Conservation (phyloP, 768 basidiomycete genomes). For the Suillus americanus region DNA sequence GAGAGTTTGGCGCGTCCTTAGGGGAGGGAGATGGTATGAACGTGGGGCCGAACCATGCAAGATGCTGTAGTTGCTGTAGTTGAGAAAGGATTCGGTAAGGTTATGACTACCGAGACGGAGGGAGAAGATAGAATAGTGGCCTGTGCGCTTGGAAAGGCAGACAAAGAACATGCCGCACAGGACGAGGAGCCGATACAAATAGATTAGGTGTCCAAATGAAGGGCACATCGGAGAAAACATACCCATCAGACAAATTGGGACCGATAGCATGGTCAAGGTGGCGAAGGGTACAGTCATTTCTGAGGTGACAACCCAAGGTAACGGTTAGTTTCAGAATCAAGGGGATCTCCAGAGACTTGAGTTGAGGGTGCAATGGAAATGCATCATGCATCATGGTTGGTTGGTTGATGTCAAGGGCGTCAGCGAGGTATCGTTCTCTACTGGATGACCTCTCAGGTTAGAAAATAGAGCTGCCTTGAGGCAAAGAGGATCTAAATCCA, state of each 20-base stretch:
- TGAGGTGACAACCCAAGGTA: neutral
- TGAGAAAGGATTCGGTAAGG: neutral
- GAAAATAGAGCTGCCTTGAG: neutral
- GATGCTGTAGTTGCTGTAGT: neutral
- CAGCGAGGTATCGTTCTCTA: neutral
- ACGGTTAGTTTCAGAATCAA: constrained; percentile 1
- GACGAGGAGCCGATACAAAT: neutral
- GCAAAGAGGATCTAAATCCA: neutral
- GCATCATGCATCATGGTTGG: neutral
- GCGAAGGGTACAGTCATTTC: neutral
- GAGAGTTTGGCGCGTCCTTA: neutral
- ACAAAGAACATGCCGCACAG: neutral
- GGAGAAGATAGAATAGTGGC: neutral
- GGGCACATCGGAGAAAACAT: neutral
- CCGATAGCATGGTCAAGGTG: neutral
- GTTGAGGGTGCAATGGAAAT: neutral
- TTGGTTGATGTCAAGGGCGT: neutral
- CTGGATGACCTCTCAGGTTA: neutral
- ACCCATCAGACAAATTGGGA: neutral
- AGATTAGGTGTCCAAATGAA: neutral
- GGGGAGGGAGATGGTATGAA: neutral
- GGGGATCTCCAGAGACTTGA: neutral
- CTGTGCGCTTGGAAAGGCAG: neutral
- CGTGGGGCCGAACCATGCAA: neutral
- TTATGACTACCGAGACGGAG: neutral